Percentiles rank a stretch among this genome's conserved stretches.
Conservation (phyloP, 2,329 filamentous ascomycete genomes). For the Talaromyces sp. region DNA sequence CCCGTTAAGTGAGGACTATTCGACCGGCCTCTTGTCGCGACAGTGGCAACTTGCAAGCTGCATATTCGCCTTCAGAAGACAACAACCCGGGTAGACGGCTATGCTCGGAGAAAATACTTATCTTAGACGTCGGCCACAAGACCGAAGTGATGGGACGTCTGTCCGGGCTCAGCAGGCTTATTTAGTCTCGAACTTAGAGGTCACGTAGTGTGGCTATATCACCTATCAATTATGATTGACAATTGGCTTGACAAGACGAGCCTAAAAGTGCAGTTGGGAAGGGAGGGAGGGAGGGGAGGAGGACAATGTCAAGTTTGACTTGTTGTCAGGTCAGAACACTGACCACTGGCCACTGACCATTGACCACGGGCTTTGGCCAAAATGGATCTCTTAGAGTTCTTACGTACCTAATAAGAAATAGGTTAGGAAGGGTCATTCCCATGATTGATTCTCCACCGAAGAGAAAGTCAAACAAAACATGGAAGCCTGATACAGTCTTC, state of each 20-base stretch:
- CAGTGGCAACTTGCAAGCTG: background rate
- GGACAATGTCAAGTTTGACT: background rate
- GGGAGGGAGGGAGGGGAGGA: background rate
- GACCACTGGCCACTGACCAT: background rate
- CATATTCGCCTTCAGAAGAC: background rate
- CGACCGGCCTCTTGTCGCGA: background rate
- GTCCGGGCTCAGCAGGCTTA: background rate
- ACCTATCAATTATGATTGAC: background rate
- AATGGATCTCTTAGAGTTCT: background rate
- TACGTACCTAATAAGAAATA: background rate
- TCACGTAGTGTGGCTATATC: background rate
- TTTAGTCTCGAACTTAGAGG: background rate
- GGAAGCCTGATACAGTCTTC: background rate
- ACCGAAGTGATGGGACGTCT: background rate
- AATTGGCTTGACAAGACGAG: background rate
- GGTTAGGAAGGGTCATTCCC: background rate
- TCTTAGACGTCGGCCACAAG: background rate
- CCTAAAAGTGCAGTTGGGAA: background rate
- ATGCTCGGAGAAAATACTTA: background rate
- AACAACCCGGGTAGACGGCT: background rate
- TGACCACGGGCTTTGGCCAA: background rate
- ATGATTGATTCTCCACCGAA: background rate
- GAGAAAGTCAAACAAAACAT: background rate
- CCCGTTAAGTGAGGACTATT: background rate
- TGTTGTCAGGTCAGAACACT: background rate